phyloP scores from a whole-genome alignment of 768 basidiomycete genomes.

The Boletellus ananiceps region DNA sequence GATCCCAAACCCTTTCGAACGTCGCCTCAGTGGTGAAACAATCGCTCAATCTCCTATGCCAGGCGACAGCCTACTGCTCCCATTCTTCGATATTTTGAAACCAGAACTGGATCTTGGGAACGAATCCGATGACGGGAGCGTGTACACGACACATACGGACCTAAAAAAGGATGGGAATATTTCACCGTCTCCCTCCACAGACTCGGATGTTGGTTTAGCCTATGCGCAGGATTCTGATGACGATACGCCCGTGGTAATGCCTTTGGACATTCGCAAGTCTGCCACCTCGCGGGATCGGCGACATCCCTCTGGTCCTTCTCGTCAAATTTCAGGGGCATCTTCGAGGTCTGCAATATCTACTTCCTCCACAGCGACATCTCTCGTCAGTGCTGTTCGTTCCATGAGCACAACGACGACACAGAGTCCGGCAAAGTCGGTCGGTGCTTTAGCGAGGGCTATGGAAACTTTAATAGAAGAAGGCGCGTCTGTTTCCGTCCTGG shows the following conservation, averaged over 20 bases:
- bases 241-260: slow-evolving; percentile 31
- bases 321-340: slow-evolving; percentile 26
- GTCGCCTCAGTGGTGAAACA: slow-evolving; percentile 80
- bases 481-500: slow-evolving; percentile 32
- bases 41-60: slow-evolving; percentile 21
- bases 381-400: slow-evolving; percentile 9
- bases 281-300: slow-evolving; percentile 10
- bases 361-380: slow-evolving; percentile 10
- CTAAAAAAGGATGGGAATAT: slow-evolving; percentile 13
- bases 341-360: slow-evolving; percentile 17
- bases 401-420: slow-evolving; percentile 30
- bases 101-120: slow-evolving; percentile 18
- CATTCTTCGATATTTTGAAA: slow-evolving; percentile 57
- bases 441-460: slow-evolving; percentile 47
- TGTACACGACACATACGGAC: slow-evolving; percentile 32
- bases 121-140: slow-evolving; percentile 32
- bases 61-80: slow-evolving; percentile 35
- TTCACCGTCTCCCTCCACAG: slow-evolving; percentile 25
- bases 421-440: slow-evolving; percentile 26
- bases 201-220: slow-evolving; percentile 35
- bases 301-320: slow-evolving; percentile 21
- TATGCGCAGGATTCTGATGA: slow-evolving; percentile 33
- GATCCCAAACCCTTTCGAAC: slow-evolving; percentile 87
- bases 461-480: slow-evolving; percentile 47
- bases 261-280: slow-evolving; percentile 24